Evolutionary conservation across 768 basidiomycete genomes (phyloP).

Genomic region (Neoboletus magnificus): DNA sequence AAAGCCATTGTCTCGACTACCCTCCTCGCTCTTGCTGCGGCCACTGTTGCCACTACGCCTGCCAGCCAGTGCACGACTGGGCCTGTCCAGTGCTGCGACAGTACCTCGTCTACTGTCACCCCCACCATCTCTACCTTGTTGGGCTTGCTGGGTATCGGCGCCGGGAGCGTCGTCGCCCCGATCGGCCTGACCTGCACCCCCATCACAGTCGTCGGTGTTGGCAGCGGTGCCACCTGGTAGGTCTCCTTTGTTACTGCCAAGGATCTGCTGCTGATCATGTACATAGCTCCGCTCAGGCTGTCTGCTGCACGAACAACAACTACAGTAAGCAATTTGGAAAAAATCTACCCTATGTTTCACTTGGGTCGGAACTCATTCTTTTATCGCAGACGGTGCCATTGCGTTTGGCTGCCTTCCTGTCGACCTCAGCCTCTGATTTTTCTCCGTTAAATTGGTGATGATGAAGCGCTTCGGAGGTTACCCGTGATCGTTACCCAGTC

Average conservation of each 20-base stretch:
- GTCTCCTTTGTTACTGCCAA: not conserved
- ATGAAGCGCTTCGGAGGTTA: not conserved
- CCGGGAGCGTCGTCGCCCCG: not conserved
- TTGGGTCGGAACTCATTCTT: not conserved
- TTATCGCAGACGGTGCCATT: not conserved
- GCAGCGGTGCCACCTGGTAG: not conserved
- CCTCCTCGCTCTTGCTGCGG: constrained; percentile 2
- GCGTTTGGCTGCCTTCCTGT: not conserved
- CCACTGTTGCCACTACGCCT: not conserved
- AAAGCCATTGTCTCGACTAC: not conserved
- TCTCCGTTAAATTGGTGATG: not conserved
- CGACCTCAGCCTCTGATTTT: not conserved
- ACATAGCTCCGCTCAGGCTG: not conserved
- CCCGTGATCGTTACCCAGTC: not conserved
- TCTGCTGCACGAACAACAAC: not conserved
- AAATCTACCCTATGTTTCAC: not conserved
- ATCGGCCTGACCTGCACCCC: not conserved
- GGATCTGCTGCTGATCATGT: not conserved
- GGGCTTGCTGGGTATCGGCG: not conserved
- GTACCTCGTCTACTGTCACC: not conserved
- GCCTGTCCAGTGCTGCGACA: not conserved
- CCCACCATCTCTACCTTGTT: not conserved
- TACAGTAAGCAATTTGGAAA: not conserved
- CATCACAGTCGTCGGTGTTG: not conserved
- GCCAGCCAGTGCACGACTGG: not conserved